phyloP scores from a whole-genome alignment of 805 yeast genomes.

The Schwanniomyces occidentalis region DNA sequence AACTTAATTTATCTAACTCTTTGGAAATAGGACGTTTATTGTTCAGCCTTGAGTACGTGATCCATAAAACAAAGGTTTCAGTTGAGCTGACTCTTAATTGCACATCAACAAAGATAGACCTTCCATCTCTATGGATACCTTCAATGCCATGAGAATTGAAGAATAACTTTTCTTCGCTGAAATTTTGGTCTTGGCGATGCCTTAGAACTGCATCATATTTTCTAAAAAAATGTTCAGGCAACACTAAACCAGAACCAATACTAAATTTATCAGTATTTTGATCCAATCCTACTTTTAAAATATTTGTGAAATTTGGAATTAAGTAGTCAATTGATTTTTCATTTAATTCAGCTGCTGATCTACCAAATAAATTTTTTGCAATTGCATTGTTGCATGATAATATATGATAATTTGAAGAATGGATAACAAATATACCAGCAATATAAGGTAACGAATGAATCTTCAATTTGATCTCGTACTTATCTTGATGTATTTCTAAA shows the following conservation, averaged over 20 bases:
- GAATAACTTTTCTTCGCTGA: constrained; percentile 46
- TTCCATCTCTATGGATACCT: constrained; percentile 73
- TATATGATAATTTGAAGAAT: constrained; percentile 49
- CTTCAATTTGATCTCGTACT: constrained; percentile 52
- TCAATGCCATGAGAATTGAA: constrained; percentile 63
- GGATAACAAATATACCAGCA: constrained; percentile 79
- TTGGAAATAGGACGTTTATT: constrained; percentile 19
- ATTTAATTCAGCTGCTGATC: constrained; percentile 45
- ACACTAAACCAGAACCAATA: constrained; percentile 64
- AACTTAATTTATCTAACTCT: constrained; percentile 25
- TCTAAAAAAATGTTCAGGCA: constrained; percentile 91
- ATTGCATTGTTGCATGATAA: constrained; percentile 79
- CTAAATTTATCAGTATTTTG: constrained; percentile 21
- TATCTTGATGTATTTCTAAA: constrained; percentile 46
- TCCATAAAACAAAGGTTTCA: constrained; percentile 72
- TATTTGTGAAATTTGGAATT: constrained; percentile 60
- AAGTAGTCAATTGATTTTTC: constrained; percentile 51
- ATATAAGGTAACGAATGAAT: constrained; percentile 80
- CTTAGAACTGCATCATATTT: constrained; percentile 52
- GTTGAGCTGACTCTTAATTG: constrained; percentile 71
- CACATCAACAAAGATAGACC: constrained; percentile 64
- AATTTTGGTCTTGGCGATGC: constrained; percentile 15
- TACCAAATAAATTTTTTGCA: constrained; percentile 76
- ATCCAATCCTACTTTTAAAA: constrained; percentile 42
- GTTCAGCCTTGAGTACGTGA: constrained; percentile 69